phyloP scores from a whole-genome alignment of 805 yeast species.

The Ogataea thermomethanolica region DNA sequence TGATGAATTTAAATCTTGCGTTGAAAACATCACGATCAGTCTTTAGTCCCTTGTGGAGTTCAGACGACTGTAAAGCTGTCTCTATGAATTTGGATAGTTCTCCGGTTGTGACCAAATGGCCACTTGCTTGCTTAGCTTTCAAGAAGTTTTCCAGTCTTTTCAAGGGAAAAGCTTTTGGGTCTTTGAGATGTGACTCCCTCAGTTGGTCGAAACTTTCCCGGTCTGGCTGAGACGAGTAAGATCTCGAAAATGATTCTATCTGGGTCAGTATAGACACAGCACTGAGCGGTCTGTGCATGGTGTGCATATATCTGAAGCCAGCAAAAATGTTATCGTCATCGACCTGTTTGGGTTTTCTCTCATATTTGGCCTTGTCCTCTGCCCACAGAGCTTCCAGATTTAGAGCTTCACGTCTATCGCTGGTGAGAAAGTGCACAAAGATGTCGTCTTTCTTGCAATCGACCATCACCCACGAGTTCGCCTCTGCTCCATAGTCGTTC shows the following conservation, averaged over 20 bases:
- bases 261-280: conserved; percentile 7
- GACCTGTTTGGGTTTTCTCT: conserved; percentile 15
- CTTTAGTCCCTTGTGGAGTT: conserved; percentile 19
- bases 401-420: conserved; percentile 61
- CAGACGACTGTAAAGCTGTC: conserved; percentile 27
- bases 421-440: conserved; percentile 69
- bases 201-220: conserved; percentile 19
- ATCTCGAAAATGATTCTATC: conserved; percentile 6
- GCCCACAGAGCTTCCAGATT: conserved; percentile 70
- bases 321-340: conserved; percentile 42
- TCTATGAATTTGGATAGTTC: conserved; percentile 22
- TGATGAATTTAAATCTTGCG: conserved; percentile 20
- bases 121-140: conserved; percentile 30
- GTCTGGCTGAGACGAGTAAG: conserved; percentile 15
- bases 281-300: conserved; percentile 17
- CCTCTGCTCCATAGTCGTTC: conserved; percentile 51
- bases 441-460: conserved; percentile 63
- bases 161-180: conserved; percentile 21
- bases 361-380: conserved; percentile 18
- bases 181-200: conserved; percentile 19
- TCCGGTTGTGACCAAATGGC: conserved; percentile 22
- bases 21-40: conserved; percentile 17
- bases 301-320: conserved; percentile 46
- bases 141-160: conserved; percentile 21
- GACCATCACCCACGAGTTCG: conserved; percentile 82